Conservation (phyloP, 2,329 filamentous ascomycete genomes). For the Talaromyces piceae region DNA sequence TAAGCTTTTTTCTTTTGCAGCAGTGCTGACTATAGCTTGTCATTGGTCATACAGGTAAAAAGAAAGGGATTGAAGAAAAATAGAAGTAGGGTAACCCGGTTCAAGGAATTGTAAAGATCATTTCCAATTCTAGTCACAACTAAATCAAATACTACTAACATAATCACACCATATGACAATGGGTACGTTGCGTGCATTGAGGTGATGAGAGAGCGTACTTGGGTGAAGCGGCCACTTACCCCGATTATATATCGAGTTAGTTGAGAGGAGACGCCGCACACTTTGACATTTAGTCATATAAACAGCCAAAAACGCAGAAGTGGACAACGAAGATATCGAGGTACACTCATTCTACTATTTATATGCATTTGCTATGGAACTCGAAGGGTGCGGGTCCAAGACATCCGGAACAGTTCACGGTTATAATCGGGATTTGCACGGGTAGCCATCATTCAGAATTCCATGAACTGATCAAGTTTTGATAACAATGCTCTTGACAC, state of each 20-base stretch:
- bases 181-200: slow-evolving; percentile 45
- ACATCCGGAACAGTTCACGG: slow-evolving; percentile 43
- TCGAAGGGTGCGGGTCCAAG: slow-evolving; percentile 45
- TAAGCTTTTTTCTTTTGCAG: slow-evolving; percentile 42
- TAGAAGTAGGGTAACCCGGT: too few relatives aligned
- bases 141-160: slow-evolving; percentile 47
- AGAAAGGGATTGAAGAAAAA: neutral
- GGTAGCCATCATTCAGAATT: slow-evolving; percentile 46
- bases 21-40: slow-evolving; percentile 54
- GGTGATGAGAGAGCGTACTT: slow-evolving; percentile 53
- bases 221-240: slow-evolving; percentile 48
- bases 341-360: slow-evolving; percentile 55
- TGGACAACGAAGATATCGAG: slow-evolving; percentile 53
- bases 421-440: slow-evolving; percentile 49
- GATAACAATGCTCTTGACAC: neutral
- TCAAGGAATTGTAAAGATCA: slow-evolving; percentile 30
- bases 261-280: slow-evolving; percentile 51
- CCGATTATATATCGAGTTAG: slow-evolving; percentile 45
- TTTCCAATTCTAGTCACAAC: slow-evolving; percentile 48
- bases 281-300: slow-evolving; percentile 54
- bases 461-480: slow-evolving; percentile 9
- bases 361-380: slow-evolving; percentile 55
- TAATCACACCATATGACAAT: slow-evolving; percentile 54
- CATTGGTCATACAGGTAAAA: neutral
- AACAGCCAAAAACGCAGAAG: slow-evolving; percentile 50